Conservation (phyloP, 305 asterid species). For the Coffea humblotiana region DNA sequence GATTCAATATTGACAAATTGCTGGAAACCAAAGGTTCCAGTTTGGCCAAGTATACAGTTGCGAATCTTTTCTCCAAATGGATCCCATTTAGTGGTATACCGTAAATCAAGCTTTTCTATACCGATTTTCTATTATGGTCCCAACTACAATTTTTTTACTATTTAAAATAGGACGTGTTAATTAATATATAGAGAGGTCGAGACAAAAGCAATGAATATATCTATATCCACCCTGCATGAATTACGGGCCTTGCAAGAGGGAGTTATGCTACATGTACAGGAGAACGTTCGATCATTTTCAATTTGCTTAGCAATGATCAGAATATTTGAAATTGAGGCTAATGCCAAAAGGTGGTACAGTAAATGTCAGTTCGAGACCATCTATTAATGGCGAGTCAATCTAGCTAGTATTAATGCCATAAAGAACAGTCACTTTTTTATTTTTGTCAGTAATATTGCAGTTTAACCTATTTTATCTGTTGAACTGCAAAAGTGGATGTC, state of each 20-base stretch:
- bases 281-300: too few relatives aligned
- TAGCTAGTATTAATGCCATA: too few relatives aligned
- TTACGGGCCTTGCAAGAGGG: not conserved
- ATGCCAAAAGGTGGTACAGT: too few relatives aligned
- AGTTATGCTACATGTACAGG: not conserved
- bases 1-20: not conserved
- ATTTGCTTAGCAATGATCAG: too few relatives aligned
- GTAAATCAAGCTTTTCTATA: not conserved
- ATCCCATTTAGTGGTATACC: not conserved
- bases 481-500: too few relatives aligned
- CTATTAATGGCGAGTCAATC: too few relatives aligned
- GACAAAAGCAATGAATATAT: not conserved
- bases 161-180: not conserved
- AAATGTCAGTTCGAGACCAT: too few relatives aligned
- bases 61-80: not conserved
- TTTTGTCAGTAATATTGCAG: too few relatives aligned
- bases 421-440: too few relatives aligned
- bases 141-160: not conserved
- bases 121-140: not conserved
- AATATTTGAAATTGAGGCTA: too few relatives aligned
- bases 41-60: not conserved
- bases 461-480: too few relatives aligned
- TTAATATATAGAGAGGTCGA: too few relatives aligned
- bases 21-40: not conserved
- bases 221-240: not conserved